These are phyloP conservation scores for Talaromyces pinophilus DNA, from an alignment of 2,329 filamentous ascomycete species.

Conservation along the genomic window DNA sequence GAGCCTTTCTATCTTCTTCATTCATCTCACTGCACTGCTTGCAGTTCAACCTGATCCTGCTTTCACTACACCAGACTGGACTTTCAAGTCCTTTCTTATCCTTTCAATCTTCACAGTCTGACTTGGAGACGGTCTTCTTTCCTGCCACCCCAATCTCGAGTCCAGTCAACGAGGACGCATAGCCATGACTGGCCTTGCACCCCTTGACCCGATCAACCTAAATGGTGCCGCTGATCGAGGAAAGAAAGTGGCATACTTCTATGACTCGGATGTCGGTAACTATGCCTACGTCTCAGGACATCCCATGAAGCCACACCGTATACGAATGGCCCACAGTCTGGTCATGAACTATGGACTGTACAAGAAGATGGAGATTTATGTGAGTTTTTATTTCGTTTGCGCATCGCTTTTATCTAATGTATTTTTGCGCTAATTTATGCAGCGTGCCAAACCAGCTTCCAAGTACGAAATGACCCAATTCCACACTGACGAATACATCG, in stretches of 20 bases:
- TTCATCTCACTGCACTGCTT: background rate
- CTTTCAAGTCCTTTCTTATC: slow-evolving; percentile 1
- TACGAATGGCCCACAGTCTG: slow-evolving; percentile 65
- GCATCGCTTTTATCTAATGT: background rate
- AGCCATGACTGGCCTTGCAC: slow-evolving; percentile 22
- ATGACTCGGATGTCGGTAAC: slow-evolving; percentile 97
- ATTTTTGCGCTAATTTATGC: slow-evolving; percentile 17
- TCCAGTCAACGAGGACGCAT: slow-evolving; percentile 1
- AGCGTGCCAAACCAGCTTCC: slow-evolving; percentile 77
- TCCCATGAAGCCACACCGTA: slow-evolving; percentile 68
- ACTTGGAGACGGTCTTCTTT: slow-evolving; percentile 1
- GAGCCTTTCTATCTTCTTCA: background rate
- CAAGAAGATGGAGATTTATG: slow-evolving; percentile 72
- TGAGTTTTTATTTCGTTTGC: slow-evolving; percentile 38
- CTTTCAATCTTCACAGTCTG: background rate
- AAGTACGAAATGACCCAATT: slow-evolving; percentile 74
- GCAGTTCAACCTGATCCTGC: background rate
- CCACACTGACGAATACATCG: slow-evolving; percentile 72
- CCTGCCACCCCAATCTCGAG: background rate
- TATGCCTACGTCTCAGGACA: slow-evolving; percentile 87
- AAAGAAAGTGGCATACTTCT: slow-evolving; percentile 96
- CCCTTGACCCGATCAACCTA: slow-evolving; percentile 53
- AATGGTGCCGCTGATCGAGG: slow-evolving; percentile 56
- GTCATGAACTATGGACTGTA: slow-evolving; percentile 75
- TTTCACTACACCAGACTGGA: background rate